Evolutionary conservation across 441 rosid species (phyloP).

Genomic region (Croton setiger): DNA sequence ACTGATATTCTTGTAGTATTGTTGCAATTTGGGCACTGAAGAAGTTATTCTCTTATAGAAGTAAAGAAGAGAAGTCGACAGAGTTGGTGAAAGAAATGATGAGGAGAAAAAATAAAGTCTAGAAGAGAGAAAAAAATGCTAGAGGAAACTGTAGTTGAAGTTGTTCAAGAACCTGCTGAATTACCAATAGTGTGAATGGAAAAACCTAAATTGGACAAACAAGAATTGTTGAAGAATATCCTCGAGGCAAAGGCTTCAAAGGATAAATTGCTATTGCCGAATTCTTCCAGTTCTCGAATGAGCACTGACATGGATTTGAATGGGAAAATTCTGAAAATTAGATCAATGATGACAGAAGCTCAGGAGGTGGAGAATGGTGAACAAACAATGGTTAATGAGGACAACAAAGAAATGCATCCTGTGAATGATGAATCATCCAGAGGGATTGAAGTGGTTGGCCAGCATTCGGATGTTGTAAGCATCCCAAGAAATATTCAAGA

Average conservation of each 20-base stretch:
- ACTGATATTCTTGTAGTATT: conserved; percentile 47
- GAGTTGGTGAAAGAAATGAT: conserved; percentile 80
- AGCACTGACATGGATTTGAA: conserved; percentile 32
- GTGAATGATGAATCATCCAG: conserved; percentile 22
- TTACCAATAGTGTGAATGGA: conserved; percentile 26
- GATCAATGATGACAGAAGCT: conserved; percentile 53
- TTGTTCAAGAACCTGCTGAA: conserved; percentile 39
- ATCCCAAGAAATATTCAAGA: conserved; percentile 20
- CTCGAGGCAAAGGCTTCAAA: conserved; percentile 38
- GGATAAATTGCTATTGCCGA: conserved; percentile 28
- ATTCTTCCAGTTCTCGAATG: conserved; percentile 34
- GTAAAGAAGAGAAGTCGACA: conserved; percentile 41
- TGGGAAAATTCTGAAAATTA: conserved; percentile 46
- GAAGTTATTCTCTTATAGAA: conserved; percentile 35
- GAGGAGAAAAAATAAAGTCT: conserved; percentile 72
- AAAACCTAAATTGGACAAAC: conserved; percentile 66
- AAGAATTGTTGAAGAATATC: conserved; percentile 48
- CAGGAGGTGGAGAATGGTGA: conserved; percentile 44
- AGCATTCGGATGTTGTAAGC: conserved; percentile 20
- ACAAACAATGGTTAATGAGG: conserved; percentile 23
- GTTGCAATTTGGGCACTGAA: conserved; percentile 51
- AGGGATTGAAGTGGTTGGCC: conserved; percentile 19
- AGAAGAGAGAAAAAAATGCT: conserved; percentile 51
- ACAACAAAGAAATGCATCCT: conserved; percentile 34
- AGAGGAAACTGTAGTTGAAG: conserved; percentile 50